phyloP scores from a whole-genome alignment of 2,329 filamentous ascomycete genomes.

The Exophiala aquamarina region DNA sequence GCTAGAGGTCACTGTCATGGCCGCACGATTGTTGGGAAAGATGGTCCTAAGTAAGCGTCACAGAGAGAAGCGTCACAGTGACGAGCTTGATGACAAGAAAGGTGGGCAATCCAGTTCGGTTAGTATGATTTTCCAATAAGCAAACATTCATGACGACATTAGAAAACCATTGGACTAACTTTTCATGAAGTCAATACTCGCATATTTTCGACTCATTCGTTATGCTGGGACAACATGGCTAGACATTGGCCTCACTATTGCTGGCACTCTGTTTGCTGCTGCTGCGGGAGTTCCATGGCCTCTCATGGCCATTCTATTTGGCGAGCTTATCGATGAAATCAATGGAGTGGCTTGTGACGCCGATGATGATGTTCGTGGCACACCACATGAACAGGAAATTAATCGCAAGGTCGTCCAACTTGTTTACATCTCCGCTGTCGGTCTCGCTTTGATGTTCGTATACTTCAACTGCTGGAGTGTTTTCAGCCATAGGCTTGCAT shows the following conservation, averaged over 20 bases:
- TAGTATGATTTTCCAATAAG: too few species aligned
- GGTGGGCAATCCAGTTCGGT: too few species aligned
- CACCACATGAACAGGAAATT: constrained; percentile 41
- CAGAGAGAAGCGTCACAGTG: too few species aligned
- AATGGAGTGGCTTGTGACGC: constrained; percentile 28
- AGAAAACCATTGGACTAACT: too few species aligned
- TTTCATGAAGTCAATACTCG: not conserved
- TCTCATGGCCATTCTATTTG: constrained; percentile 40
- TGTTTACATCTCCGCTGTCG: constrained; percentile 63
- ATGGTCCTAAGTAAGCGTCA: too few species aligned
- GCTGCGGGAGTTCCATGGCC: constrained; percentile 41
- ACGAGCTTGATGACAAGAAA: too few species aligned
- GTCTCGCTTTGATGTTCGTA: constrained; percentile 63
- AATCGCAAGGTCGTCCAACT: constrained; percentile 61
- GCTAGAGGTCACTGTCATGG: too few species aligned
- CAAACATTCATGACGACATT: too few species aligned
- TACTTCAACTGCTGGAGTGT: constrained; percentile 66
- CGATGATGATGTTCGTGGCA: not conserved
- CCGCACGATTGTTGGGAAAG: too few species aligned
- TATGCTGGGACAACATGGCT: constrained; percentile 13
- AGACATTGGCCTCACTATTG: constrained; percentile 20
- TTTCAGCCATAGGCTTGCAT: constrained; percentile 62
- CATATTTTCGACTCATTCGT: constrained; percentile 9
- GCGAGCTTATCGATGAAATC: constrained; percentile 40
- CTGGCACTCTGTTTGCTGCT: constrained; percentile 34